Percentiles rank a stretch among this genome's conserved stretches.
Conservation (phyloP, 805 yeast species). For the Barnettozyma salicaria region DNA sequence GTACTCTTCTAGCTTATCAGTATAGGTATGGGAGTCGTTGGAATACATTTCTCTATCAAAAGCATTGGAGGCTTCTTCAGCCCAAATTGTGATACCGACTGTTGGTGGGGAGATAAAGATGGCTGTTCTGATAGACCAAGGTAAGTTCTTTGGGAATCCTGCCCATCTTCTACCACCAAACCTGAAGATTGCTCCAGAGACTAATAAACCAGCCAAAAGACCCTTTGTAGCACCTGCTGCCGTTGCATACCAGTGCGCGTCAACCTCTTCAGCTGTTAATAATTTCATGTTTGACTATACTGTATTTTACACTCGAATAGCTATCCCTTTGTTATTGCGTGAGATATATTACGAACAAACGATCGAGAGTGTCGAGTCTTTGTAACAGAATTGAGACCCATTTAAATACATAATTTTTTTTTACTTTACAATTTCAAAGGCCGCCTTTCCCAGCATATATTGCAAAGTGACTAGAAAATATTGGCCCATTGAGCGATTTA, state of each 20-base stretch:
- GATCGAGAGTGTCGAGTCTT: no score
- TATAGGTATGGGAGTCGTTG: conserved; percentile 33
- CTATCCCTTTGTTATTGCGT: no score
- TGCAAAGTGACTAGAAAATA: no score
- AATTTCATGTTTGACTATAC: conserved; percentile 56
- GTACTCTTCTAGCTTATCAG: conserved; percentile 37
- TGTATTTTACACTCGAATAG: no score
- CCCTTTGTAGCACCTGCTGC: conserved; percentile 60
- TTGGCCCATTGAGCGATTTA: no score
- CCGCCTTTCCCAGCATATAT: no score
- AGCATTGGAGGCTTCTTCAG: conserved; percentile 62
- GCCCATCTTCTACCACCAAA: conserved; percentile 45
- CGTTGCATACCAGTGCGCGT: conserved; percentile 56
- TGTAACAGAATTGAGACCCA: no score
- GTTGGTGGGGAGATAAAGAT: conserved; percentile 65
- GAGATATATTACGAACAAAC: background rate
- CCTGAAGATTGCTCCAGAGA: conserved; percentile 51
- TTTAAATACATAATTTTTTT: no score
- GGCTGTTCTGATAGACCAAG: conserved; percentile 61
- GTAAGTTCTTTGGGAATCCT: conserved; percentile 34
- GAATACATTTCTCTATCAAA: conserved; percentile 62
- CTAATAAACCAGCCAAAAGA: conserved; percentile 44
- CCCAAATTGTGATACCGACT: conserved; percentile 52
- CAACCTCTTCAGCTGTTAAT: conserved; percentile 56
- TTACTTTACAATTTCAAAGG: no score